A percentile compares a stretch with the other conserved stretches of the same genome.
phyloP scores from a whole-genome alignment of 1,284 basidiomycete species.

The Fistulinella cinereoalba region DNA sequence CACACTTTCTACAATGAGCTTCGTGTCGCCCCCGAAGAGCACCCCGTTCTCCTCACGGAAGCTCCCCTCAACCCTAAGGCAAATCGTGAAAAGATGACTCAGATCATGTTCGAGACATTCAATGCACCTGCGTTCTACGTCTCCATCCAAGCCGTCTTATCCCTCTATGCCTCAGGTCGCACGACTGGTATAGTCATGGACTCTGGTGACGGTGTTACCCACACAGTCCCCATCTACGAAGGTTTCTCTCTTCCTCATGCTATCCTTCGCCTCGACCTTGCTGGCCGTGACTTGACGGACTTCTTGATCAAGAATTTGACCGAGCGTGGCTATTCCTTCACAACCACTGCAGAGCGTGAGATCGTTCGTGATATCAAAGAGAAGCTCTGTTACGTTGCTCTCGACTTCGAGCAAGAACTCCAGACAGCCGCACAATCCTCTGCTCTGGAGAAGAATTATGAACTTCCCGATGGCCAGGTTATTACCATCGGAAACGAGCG shows the following conservation, averaged over 20 bases:
- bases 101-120: constrained; percentile 97
- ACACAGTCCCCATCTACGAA: constrained; percentile 90
- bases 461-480: constrained; percentile 94
- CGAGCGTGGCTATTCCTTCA: constrained; percentile 95
- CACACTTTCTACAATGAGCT: constrained; percentile 77
- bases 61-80: constrained; percentile 93
- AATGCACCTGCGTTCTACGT: constrained; percentile 95
- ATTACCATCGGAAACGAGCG: constrained; percentile 97
- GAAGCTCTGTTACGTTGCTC: constrained; percentile 96
- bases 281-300: constrained; percentile 93
- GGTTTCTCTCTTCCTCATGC: constrained; percentile 93
- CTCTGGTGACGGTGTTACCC: constrained; percentile 89
- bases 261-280: constrained; percentile 92
- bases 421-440: constrained; percentile 92
- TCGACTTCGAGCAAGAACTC: constrained; percentile 96
- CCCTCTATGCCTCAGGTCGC: constrained; percentile 87
- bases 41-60: constrained; percentile 93
- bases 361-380: constrained; percentile 98
- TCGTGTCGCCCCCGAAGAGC: constrained; percentile 73
- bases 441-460: constrained; percentile 92
- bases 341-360: constrained; percentile 91
- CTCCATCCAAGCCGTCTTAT: constrained; percentile 90
- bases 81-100: constrained; percentile 89
- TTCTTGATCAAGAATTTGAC: constrained; percentile 90
- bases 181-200: constrained; percentile 89